These are phyloP conservation scores for Xylogone sp. DNA, from an alignment of 2,329 filamentous ascomycete genomes.

Conservation along the genomic window DNA sequence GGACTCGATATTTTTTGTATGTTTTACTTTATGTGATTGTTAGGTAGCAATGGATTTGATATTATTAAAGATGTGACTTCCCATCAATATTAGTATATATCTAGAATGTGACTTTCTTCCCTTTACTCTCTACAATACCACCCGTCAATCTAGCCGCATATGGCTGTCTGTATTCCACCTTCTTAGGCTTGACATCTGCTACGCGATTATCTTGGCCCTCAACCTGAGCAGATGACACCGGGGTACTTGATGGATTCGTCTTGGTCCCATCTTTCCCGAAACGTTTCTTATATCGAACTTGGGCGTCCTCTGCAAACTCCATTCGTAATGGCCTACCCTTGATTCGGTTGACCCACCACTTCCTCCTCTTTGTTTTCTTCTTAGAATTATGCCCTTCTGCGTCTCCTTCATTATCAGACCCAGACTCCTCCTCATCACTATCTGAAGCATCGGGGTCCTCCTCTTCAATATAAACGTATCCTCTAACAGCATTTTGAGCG, in stretches of 20 bases:
- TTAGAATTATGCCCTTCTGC: slow-evolving; percentile 42
- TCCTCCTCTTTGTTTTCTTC: slow-evolving; percentile 60
- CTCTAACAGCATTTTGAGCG: slow-evolving; percentile 73
- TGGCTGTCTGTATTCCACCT: slow-evolving; percentile 42
- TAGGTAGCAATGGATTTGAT: neutral
- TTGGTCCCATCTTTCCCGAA: slow-evolving; percentile 70
- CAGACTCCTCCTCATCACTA: slow-evolving; percentile 26
- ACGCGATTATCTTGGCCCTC: slow-evolving; percentile 22
- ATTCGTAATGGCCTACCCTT: slow-evolving; percentile 77
- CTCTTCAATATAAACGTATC: slow-evolving; percentile 69
- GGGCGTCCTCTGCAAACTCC: slow-evolving; percentile 90
- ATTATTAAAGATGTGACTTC: slow-evolving; percentile 17
- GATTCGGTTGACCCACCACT: slow-evolving; percentile 84
- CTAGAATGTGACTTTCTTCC: slow-evolving; percentile 82
- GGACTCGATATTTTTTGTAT: neutral
- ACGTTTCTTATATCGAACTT: slow-evolving; percentile 87
- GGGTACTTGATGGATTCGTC: slow-evolving; percentile 18
- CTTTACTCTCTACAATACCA: slow-evolving; percentile 72
- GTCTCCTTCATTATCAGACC: slow-evolving; percentile 25
- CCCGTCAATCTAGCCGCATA: slow-evolving; percentile 65
- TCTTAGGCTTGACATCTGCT: slow-evolving; percentile 25
- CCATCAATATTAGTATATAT: slow-evolving; percentile 24
- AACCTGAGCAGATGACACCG: slow-evolving; percentile 16
- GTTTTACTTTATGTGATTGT: neutral
- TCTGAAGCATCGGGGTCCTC: slow-evolving; percentile 32